Evolutionary conservation across 495 filamentous ascomycete genomes (phyloP), one percentile per base, ranked within the genome.

Genomic region (Clohesyomyces aquaticus): DNA sequence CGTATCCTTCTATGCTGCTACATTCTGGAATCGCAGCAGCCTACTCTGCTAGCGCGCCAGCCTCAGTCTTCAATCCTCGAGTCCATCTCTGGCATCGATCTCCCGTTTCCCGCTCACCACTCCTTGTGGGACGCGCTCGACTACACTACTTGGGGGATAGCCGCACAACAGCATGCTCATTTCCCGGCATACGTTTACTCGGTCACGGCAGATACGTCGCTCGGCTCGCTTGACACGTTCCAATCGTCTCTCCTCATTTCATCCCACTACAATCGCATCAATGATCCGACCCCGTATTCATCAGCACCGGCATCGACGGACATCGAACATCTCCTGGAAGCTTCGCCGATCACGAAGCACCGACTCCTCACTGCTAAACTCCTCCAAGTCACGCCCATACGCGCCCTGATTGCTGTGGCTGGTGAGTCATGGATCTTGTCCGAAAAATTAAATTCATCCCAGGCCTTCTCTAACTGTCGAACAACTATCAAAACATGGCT

Each of bases 391-490:
- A 71, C 68, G 12, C 75, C 74, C 3, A 54, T 77, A 16, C 74
- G 75, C 35, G 67, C 72, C 4, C 63, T 77, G 8, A 63, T 77
- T 22, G 74, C 74, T 35, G 72, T 76, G 1, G 66, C 72, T 6
- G 74, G 74, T 3, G 71, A 77, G 43, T 65, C 66, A 6, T 77
- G 75, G 75, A 64, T 74, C n/a, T 58, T 73, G 21, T 69, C 56
- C 9, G 75, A 74, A 54, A 75, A 75, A 25, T 54, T 76, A 2
- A 22, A 63, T 23, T 70, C 67, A 1, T 35, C 52, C 10, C 53
- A 52, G n/a, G 50, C 45, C 23, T 67, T 71, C 27, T n/a, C 59
- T 12, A 46, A 19, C 19, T 52, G 38, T 28, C 63, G 60, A 50
- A 25, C 53, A 16, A 70, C 63, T 45, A 54, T 70, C 1, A 62